Evolutionary conservation across 257 asterid species (phyloP), one percentile per base, ranked within the genome.

Genomic region (Jaltomata sinuosa): DNA sequence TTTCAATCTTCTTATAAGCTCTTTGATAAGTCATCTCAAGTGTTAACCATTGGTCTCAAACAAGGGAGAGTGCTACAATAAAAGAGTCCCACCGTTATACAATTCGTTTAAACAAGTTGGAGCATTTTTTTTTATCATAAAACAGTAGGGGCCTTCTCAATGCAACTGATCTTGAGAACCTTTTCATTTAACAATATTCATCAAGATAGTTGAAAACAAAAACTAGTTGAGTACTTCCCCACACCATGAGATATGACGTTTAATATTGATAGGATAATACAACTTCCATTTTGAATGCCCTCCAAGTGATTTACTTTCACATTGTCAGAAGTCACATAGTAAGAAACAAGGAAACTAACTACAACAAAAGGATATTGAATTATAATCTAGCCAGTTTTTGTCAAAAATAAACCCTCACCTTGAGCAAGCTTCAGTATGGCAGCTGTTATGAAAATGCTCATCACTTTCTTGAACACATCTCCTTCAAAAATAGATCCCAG

Each of bases 381-480:
- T 49, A 77, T 77, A 71, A 49, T 77, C 81, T 49, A 49, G 62
- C 45, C 40, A 47, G 45, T 49, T 11, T 49, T 27, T 27, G 84
- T 83, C 72, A 38, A 79, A 45, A 31, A 79, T 62, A 64, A 38
- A 61, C 74, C 79, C 61, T 85, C 87, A 94, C 99, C 98, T 87
- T 93, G 98, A 61, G 85, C 88, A 64, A 96, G 95, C 88, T 96
- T 96, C 79, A 96, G 92, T 86, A 93, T 87, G 67, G 98, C 95
- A 84, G 99, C 98, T 85, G 98, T 93, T 77, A 96, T 92, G 91
- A 94, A 96, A 84, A 96, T 89, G 89, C 99, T 96, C 89, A 93
- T 86, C n/a, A 94, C 97, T 84, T 90, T 93, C 96, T 88, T 90
- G 92, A 96, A 92, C 82, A 92, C 94, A 52, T 93, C 91, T 32